A percentile compares a stretch with the other conserved stretches of the same genome.
Conservation (phyloP, 306 rosid genomes). For the Fragaria nilgerrensis region DNA sequence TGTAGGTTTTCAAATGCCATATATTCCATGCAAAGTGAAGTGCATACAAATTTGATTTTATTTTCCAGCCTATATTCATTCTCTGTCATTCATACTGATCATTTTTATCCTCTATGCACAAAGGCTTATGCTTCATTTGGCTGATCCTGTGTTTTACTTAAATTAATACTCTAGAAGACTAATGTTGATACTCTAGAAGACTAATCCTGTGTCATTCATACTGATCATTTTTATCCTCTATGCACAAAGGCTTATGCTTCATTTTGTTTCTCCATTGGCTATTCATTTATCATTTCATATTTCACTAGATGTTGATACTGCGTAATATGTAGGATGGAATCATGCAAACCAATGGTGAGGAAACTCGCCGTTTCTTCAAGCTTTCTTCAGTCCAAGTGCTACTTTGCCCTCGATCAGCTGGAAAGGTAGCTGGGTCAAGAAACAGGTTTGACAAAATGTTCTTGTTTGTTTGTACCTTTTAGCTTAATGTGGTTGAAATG, state of each 20-base stretch:
- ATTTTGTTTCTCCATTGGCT: background rate
- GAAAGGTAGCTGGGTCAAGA: constrained; percentile 66
- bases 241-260: background rate
- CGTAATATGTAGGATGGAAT: constrained; percentile 57
- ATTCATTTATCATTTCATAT: background rate
- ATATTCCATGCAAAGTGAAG: background rate
- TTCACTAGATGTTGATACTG: background rate
- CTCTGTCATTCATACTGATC: background rate
- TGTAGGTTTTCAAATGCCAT: background rate
- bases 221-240: background rate
- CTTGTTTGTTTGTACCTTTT: background rate
- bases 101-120: background rate
- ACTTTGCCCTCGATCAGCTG: constrained; percentile 74
- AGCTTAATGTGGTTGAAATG: background rate
- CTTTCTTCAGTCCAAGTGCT: constrained; percentile 75
- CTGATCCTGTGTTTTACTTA: background rate
- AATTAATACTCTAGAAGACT: background rate
- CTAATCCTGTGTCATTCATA: background rate
- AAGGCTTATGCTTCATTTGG: background rate
- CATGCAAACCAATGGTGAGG: constrained; percentile 75
- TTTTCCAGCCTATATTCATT: background rate
- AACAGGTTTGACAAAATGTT: constrained; percentile 41
- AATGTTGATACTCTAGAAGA: too few relatives aligned
- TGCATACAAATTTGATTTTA: background rate
- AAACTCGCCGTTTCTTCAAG: constrained; percentile 76